These are phyloP conservation scores for Gossypium anomalum DNA, from an alignment of 345 rosid genomes.

Conservation along the genomic window DNA sequence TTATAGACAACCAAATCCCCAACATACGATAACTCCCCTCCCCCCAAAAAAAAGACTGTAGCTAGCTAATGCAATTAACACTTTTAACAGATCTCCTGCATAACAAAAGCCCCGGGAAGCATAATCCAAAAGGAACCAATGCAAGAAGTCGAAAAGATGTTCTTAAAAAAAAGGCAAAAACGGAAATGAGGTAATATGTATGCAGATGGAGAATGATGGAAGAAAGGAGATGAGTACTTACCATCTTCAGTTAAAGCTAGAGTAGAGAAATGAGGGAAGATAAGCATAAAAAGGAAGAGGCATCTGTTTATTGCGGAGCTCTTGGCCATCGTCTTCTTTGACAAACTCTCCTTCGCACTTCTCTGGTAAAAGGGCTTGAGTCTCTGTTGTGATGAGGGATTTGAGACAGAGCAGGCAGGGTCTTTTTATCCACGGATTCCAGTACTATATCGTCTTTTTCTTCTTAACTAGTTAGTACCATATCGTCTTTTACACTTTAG, in stretches of 20 bases:
- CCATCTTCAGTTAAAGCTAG: slow-evolving; percentile 59
- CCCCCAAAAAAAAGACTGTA: too few species aligned
- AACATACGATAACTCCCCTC: not conserved
- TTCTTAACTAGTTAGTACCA: not conserved
- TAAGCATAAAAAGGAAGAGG: slow-evolving; percentile 34
- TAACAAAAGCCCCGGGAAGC: slow-evolving; percentile 14
- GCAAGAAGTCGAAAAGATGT: not conserved
- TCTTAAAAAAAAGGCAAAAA: not conserved
- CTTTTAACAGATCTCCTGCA: slow-evolving; percentile 28
- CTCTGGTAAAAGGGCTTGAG: not conserved
- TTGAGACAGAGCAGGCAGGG: slow-evolving; percentile 21
- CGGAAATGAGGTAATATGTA: not conserved
- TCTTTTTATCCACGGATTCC: slow-evolving; percentile 55
- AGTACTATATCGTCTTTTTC: slow-evolving; percentile 16
- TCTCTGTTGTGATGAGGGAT: slow-evolving; percentile 15
- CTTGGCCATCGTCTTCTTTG: slow-evolving; percentile 45
- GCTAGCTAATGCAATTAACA: not conserved
- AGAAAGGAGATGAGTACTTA: slow-evolving; percentile 24
- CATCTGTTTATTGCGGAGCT: slow-evolving; percentile 32
- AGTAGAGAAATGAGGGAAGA: slow-evolving; percentile 38
- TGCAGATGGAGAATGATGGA: not conserved
- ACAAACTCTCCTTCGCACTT: slow-evolving; percentile 10
- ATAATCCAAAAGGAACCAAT: not conserved
- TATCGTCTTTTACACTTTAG: slow-evolving; percentile 9
- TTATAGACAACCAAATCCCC: not conserved